These are phyloP conservation scores for Ceratobasidium papillatum DNA, from an alignment of 1,284 basidiomycete species.

Conservation along the genomic window DNA sequence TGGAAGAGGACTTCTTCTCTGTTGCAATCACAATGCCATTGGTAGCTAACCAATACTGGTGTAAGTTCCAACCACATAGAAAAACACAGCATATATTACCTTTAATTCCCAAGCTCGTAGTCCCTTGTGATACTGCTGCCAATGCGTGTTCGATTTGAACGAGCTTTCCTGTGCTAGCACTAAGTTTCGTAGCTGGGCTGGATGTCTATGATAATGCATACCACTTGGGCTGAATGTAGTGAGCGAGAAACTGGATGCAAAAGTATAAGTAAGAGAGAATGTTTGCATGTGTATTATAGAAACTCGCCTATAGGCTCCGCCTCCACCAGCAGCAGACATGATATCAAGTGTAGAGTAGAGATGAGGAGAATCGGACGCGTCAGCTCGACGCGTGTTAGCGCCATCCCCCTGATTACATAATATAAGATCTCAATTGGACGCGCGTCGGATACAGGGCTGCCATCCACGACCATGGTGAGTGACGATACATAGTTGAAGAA, in stretches of 20 bases:
- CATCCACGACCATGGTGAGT: constrained; percentile 26
- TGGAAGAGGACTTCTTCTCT: constrained; percentile 98
- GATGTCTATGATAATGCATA: constrained; percentile 56
- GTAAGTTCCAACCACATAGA: background rate
- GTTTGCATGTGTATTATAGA: constrained; percentile 42
- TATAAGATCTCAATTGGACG: constrained; percentile 7
- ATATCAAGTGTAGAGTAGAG: constrained; percentile 25
- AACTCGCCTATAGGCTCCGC: constrained; percentile 80
- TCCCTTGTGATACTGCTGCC: constrained; percentile 95
- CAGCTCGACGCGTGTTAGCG: constrained; percentile 31
- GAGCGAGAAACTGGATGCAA: constrained; percentile 85
- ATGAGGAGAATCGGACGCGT: constrained; percentile 30
- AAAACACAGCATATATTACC: constrained; percentile 59
- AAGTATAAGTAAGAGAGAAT: constrained; percentile 14
- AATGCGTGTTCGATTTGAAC: constrained; percentile 99
- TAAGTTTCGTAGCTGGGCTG: background rate
- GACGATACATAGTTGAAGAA: background rate
- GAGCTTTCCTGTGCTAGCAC: constrained; percentile 55
- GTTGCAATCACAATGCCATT: constrained; percentile 99
- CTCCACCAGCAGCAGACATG: constrained; percentile 49
- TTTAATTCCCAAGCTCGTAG: constrained; percentile 98
- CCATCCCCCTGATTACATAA: constrained; percentile 16
- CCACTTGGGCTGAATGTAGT: constrained; percentile 99
- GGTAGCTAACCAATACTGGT: constrained; percentile 68
- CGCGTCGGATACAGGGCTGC: constrained; percentile 22